A percentile compares a stretch with the other conserved stretches of the same genome.
phyloP scores from a whole-genome alignment of 2,329 filamentous ascomycete genomes.

The Aspergillus glaucus region DNA sequence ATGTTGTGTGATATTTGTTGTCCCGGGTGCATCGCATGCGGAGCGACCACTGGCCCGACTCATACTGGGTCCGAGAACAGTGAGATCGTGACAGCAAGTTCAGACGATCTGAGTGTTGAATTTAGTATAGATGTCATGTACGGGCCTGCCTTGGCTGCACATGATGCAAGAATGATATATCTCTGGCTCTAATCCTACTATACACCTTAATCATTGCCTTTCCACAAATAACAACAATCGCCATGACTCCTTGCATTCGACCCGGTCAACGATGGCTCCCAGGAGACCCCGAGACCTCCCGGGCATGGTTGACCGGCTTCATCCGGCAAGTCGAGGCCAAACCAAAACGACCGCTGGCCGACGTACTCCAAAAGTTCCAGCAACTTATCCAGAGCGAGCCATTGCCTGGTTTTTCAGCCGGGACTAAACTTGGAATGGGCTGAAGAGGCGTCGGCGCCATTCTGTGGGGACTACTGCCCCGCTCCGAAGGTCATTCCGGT shows the following conservation, averaged over 20 bases:
- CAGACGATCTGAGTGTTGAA: too few relatives aligned
- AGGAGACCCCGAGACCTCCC: background rate
- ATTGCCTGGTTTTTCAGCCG: slow-evolving; percentile 55
- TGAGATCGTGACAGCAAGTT: too few relatives aligned
- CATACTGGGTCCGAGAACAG: too few relatives aligned
- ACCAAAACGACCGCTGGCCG: background rate
- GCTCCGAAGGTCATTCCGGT: background rate
- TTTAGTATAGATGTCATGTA: too few relatives aligned
- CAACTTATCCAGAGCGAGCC: slow-evolving; percentile 23
- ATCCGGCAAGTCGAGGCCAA: background rate
- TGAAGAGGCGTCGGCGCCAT: background rate
- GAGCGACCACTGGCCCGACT: too few relatives aligned
- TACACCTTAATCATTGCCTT: background rate
- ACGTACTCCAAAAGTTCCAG: background rate
- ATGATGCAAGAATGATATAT: too few relatives aligned
- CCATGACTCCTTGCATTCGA: background rate
- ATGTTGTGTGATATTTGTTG: too few relatives aligned
- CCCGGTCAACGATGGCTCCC: background rate
- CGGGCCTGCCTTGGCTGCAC: too few relatives aligned
- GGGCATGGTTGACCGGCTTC: background rate
- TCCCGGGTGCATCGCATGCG: too few relatives aligned
- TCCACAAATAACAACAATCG: too few relatives aligned
- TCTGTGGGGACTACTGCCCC: background rate
- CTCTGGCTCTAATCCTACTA: too few relatives aligned
- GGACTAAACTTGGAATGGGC: slow-evolving; percentile 1